phyloP scores from a whole-genome alignment of 495 filamentous ascomycete species.

The Trichocladium uniseriatum region DNA sequence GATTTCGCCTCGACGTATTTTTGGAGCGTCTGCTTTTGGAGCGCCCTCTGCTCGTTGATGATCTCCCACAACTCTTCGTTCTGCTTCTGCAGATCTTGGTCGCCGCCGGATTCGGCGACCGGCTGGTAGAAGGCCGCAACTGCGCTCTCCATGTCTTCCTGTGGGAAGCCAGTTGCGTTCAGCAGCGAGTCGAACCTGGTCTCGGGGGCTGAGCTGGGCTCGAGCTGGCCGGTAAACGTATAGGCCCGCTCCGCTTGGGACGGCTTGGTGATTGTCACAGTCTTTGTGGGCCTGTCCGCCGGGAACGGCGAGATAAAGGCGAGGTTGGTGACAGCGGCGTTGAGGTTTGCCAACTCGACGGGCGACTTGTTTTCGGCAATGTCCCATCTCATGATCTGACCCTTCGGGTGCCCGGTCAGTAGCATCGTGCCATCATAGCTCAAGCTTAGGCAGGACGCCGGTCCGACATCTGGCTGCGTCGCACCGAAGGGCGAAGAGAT shows the following conservation, averaged over 20 bases:
- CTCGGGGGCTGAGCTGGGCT: conserved; percentile 24
- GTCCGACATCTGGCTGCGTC: conserved; percentile 50
- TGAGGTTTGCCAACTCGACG: conserved; percentile 56
- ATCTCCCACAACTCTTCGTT: conserved; percentile 46
- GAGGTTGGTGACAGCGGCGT: conserved; percentile 72
- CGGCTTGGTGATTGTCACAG: conserved; percentile 63
- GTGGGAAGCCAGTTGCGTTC: conserved; percentile 30
- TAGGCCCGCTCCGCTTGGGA: conserved; percentile 58
- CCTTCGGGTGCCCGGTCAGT: conserved; percentile 71
- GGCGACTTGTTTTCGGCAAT: conserved; percentile 53
- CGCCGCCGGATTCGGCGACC: conserved; percentile 10
- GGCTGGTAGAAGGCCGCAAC: conserved; percentile 26
- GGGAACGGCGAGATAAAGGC: conserved; percentile 57
- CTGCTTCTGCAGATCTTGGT: conserved; percentile 37
- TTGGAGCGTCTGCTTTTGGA: conserved; percentile 41
- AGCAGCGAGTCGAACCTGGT: conserved; percentile 34
- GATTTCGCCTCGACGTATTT: conserved; percentile 34
- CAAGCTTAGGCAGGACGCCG: conserved; percentile 52
- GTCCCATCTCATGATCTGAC: conserved; percentile 66
- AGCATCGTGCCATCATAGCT: conserved; percentile 77
- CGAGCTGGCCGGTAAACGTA: conserved; percentile 57
- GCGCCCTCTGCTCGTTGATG: conserved; percentile 38
- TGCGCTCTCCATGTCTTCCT: conserved; percentile 18
- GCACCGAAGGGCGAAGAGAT: conserved; percentile 53
- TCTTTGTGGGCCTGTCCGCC: conserved; percentile 35